These are phyloP conservation scores for Heliamphora exappendiculata DNA, from an alignment of 148 eudicot species.

Conservation along the genomic window DNA sequence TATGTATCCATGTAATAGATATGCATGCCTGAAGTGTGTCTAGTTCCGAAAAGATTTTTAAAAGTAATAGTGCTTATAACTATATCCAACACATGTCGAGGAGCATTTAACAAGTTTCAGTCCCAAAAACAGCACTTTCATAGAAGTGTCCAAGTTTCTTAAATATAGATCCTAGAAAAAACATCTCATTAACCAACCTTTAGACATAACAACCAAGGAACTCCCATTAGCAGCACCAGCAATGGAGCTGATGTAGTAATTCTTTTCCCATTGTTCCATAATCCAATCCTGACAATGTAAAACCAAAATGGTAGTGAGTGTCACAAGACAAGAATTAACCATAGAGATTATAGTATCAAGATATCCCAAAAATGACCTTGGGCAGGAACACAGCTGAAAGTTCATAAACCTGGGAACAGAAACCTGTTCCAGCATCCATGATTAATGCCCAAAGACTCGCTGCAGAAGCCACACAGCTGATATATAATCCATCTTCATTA, in stretches of 20 bases:
- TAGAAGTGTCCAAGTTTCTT: too few relatives aligned
- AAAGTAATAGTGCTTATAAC: too few relatives aligned
- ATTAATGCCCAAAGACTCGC: conserved; percentile 81
- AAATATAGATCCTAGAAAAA: background rate
- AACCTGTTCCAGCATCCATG: conserved; percentile 93
- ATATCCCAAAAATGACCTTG: conserved; percentile 37
- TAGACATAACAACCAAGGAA: conserved; percentile 49
- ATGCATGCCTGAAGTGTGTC: too few relatives aligned
- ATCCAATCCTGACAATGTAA: conserved; percentile 62
- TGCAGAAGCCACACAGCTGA: conserved; percentile 82
- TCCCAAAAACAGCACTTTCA: background rate
- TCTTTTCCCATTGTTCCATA: conserved; percentile 53
- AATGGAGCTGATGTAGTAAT: conserved; percentile 38
- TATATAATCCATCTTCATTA: conserved; percentile 67
- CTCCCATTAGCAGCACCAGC: conserved; percentile 49
- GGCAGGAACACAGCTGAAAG: conserved; percentile 72
- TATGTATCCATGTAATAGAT: too few relatives aligned
- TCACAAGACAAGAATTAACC: background rate
- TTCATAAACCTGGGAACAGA: conserved; percentile 74
- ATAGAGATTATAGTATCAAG: background rate
- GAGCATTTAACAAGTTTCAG: too few relatives aligned
- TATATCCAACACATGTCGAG: too few relatives aligned
- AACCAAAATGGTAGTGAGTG: conserved; percentile 2
- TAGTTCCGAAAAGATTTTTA: too few relatives aligned
- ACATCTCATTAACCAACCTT: conserved; percentile 22